Evolutionary conservation across 305 asterid species (phyloP).

Genomic region (Fraxinus platypoda): DNA sequence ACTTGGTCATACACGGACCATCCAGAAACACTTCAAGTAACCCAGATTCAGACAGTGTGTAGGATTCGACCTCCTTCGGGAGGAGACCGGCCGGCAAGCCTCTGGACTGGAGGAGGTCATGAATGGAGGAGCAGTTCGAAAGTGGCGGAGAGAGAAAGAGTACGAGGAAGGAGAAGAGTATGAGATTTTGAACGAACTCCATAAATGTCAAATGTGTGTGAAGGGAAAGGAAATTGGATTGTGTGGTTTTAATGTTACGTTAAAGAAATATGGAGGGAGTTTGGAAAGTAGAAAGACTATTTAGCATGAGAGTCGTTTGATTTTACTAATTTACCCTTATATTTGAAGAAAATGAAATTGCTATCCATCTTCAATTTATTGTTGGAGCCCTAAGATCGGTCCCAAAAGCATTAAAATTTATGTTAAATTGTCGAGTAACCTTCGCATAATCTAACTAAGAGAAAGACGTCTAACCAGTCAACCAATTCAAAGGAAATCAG

Average conservation of each 20-base stretch:
- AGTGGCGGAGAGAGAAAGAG: slow-evolving; percentile 19
- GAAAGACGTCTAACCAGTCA: no score
- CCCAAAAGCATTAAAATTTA: not conserved
- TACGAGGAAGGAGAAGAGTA: slow-evolving; percentile 18
- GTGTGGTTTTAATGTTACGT: not conserved
- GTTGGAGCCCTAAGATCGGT: not conserved
- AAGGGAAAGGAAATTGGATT: not conserved
- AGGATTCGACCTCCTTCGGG: slow-evolving; percentile 68
- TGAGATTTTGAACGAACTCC: slow-evolving; percentile 11
- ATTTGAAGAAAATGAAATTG: not conserved
- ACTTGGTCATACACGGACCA: slow-evolving; percentile 74
- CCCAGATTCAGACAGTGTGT: slow-evolving; percentile 55
- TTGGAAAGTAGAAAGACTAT: slow-evolving; percentile 12
- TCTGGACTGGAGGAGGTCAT: slow-evolving; percentile 63
- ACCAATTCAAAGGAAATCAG: no score
- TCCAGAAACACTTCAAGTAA: slow-evolving; percentile 65
- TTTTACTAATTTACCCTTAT: not conserved
- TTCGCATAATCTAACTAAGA: not conserved
- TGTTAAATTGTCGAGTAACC: not conserved
- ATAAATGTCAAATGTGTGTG: not conserved
- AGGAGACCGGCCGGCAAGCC: slow-evolving; percentile 82
- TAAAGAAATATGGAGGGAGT: slow-evolving; percentile 19
- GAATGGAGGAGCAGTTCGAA: slow-evolving; percentile 43
- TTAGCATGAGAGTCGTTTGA: not conserved
- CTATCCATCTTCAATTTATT: no score